A percentile compares a stretch with the other conserved stretches of the same genome.
These are phyloP conservation scores for Kernera saxatilis DNA, from an alignment of 345 rosid genomes.

Conservation along the genomic window DNA sequence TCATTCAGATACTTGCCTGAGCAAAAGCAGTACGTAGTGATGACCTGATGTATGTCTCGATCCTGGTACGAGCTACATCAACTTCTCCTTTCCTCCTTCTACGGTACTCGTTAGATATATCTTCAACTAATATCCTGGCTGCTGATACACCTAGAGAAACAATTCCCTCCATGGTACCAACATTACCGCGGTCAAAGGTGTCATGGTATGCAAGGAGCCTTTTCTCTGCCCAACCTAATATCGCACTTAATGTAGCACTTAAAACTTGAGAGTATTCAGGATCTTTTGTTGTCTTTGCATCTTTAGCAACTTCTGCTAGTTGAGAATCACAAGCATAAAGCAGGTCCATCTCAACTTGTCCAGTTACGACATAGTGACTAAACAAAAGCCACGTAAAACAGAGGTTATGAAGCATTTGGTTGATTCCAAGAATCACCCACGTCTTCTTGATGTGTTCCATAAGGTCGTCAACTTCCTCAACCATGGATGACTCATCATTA, in stretches of 20 bases:
- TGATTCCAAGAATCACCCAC: constrained; percentile 85
- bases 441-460: constrained; percentile 98
- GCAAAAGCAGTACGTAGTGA: constrained; percentile 95
- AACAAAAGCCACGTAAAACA: constrained; percentile 94
- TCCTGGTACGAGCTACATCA: constrained; percentile 76
- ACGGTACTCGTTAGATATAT: constrained; percentile 90
- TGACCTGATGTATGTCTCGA: constrained; percentile 95
- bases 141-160: constrained; percentile 85
- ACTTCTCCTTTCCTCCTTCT: constrained; percentile 79
- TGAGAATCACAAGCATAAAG: constrained; percentile 74
- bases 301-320: constrained; percentile 85
- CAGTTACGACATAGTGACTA: constrained; percentile 73
- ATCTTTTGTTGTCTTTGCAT: constrained; percentile 87
- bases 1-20: constrained; percentile 67
- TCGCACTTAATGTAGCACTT: constrained; percentile 77
- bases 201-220: constrained; percentile 97
- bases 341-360: constrained; percentile 71
- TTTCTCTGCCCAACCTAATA: constrained; percentile 95
- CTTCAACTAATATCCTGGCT: constrained; percentile 87
- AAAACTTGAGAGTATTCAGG: constrained; percentile 75
- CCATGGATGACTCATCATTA: constrained; percentile 54
- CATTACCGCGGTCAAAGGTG: constrained; percentile 65
- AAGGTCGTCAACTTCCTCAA: constrained; percentile 92
- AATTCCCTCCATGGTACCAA: constrained; percentile 76
- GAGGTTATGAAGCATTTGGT: constrained; percentile 78